Conservation (phyloP, 2,329 filamentous ascomycete species). For the Chrysoporthe cubensis region DNA sequence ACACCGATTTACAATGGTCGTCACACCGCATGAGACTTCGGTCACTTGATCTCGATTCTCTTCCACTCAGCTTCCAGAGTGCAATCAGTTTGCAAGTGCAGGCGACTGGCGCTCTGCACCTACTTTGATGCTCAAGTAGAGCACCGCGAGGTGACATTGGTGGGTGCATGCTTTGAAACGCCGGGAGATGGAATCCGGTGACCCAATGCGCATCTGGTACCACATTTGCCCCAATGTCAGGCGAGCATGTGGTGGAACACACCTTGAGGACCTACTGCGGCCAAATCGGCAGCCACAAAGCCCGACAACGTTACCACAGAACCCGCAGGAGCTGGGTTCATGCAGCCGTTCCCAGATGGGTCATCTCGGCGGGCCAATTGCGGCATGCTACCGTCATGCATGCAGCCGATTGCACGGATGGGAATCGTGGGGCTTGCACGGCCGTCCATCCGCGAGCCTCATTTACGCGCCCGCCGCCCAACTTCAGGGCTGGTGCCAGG, state of each 20-base stretch:
- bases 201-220: conserved; percentile 25
- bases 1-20: conserved; percentile 27
- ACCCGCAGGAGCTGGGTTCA: conserved; percentile 23
- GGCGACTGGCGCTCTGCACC: conserved; percentile 32
- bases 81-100: conserved; percentile 39
- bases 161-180: conserved; percentile 6
- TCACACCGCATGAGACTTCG: conserved; percentile 49
- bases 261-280: conserved; percentile 38
- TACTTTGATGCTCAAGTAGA: conserved; percentile 9
- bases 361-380: conserved; percentile 44
- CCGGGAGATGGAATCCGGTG: conserved; percentile 14
- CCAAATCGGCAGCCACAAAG: conserved; percentile 40
- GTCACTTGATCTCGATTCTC: conserved; percentile 49
- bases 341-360: conserved; percentile 26
- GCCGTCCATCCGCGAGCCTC: conserved; percentile 52
- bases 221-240: conserved; percentile 32
- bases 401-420: conserved; percentile 53
- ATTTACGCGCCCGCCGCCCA: conserved; percentile 53
- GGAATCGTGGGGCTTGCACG: conserved; percentile 44
- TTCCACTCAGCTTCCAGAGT: conserved; percentile 43
- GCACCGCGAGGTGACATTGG: conserved; percentile 4
- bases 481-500: conserved; percentile 44
- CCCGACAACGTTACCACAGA: conserved; percentile 28
- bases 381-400: conserved; percentile 40
- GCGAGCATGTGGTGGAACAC: conserved; percentile 38